Evolutionary conservation across 2,329 filamentous ascomycete genomes (phyloP).

Genomic region (Pyrenophora graminea): DNA sequence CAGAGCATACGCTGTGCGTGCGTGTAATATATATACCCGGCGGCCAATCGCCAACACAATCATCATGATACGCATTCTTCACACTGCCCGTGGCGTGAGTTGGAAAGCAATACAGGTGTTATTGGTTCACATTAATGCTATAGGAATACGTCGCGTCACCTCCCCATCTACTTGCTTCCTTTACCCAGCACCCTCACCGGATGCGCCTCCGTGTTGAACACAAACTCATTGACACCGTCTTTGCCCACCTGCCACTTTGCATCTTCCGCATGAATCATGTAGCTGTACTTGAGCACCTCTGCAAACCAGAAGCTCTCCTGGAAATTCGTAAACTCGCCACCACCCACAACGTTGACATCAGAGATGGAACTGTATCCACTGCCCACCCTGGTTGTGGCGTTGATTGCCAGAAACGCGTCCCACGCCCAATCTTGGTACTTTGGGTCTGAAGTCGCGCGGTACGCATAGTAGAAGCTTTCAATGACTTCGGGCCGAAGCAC

Average conservation of each 20-base stretch:
- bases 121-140: too few relatives aligned
- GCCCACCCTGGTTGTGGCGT: constrained; percentile 63
- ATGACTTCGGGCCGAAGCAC: constrained; percentile 78
- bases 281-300: constrained; percentile 84
- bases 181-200: constrained; percentile 54
- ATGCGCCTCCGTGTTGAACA: constrained; percentile 70
- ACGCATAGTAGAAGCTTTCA: constrained; percentile 86
- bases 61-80: not conserved
- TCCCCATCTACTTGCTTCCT: not conserved
- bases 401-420: constrained; percentile 74
- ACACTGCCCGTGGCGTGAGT: too few relatives aligned
- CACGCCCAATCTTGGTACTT: constrained; percentile 86
- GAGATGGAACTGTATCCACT: constrained; percentile 69
- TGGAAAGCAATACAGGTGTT: too few relatives aligned
- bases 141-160: not conserved
- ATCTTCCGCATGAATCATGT: constrained; percentile 68
- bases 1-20: constrained; percentile 6
- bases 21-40: constrained; percentile 27
- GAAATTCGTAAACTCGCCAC: constrained; percentile 67
- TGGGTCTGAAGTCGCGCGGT: constrained; percentile 72
- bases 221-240: constrained; percentile 58
- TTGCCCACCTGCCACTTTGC: constrained; percentile 61
- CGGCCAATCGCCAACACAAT: constrained; percentile 6
- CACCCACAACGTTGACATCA: constrained; percentile 67
- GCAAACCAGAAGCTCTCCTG: constrained; percentile 90